A percentile compares a stretch with the other conserved stretches of the same genome.
These are phyloP conservation scores for Suillus tomentosus DNA, from an alignment of 768 basidiomycete species.

Conservation along the genomic window DNA sequence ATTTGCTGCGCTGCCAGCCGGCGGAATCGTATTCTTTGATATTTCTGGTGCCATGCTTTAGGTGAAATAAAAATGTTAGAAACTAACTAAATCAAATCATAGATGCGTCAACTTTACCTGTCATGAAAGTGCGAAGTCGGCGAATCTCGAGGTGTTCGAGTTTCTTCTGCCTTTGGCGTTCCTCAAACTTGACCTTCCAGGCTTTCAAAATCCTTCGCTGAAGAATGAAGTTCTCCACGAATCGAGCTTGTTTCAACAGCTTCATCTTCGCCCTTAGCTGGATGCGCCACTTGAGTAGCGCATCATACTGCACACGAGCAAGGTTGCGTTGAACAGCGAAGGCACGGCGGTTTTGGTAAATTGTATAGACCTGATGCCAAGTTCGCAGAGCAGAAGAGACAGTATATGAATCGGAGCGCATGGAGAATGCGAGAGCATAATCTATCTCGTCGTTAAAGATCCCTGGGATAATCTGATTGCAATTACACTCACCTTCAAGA, in stretches of 20 bases:
- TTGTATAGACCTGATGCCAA: conserved; percentile 47
- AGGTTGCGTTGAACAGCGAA: conserved; percentile 47
- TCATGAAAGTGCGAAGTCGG: conserved; percentile 31
- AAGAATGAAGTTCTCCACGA: conserved; percentile 53
- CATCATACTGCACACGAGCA: conserved; percentile 41
- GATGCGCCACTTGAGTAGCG: conserved; percentile 58
- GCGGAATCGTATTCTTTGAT: conserved; percentile 40
- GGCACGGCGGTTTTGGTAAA: conserved; percentile 47
- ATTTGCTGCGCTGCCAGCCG: conserved; percentile 48
- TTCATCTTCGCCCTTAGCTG: conserved; percentile 51
- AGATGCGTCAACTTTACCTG: conserved; percentile 32
- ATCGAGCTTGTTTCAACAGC: conserved; percentile 53
- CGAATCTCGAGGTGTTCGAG: conserved; percentile 45
- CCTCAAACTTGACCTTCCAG: conserved; percentile 50
- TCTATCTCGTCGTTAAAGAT: conserved; percentile 35
- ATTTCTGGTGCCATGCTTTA: conserved; percentile 51
- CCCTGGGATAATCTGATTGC: conserved; percentile 1
- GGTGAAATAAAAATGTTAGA: conserved; percentile 14
- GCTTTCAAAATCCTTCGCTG: conserved; percentile 47
- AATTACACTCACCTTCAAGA: conserved; percentile 47
- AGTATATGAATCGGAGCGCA: conserved; percentile 44
- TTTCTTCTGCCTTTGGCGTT: conserved; percentile 45
- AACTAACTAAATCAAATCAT: background rate
- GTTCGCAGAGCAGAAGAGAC: conserved; percentile 39
- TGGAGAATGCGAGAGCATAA: conserved; percentile 50